Evolutionary conservation across 2,329 filamentous ascomycete species (phyloP), one percentile per base, ranked within the genome.

Genomic region (Botrytis pseudocinerea): DNA sequence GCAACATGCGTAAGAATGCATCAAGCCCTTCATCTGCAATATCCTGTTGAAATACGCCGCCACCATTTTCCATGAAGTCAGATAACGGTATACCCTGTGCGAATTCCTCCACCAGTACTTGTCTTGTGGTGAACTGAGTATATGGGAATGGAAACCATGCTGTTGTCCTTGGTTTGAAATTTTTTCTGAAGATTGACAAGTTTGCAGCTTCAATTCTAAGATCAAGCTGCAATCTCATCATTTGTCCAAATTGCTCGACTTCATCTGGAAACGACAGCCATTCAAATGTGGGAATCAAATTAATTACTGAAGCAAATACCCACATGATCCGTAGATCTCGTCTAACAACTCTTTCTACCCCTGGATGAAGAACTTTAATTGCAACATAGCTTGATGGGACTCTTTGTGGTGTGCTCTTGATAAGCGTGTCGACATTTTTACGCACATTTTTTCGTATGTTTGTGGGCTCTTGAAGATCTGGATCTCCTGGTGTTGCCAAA

Each of bases 81-180:
- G 94, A 90, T 3, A 99, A 85, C 0, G 96, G 95, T 40, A 99
- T 97, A 8, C 96, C 96, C 79, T 97, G 93, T 0, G 95, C 96
- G 80, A 95, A 99, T 80, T 99, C 96, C 80, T 99, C 96, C 16
- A 99, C 92, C 46, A 99, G 84, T 7, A 99, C 94, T 80, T 95
- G 92, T 51, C 96, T 90, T 0, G 96, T 98, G 0, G 94, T 97
- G 80, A 97, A 98, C 73, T 96, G 93, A 12, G 91, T 89, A 81
- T 98, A 98, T 0, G 96, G 95, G 79, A 93, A 97, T 1, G 96
- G 96, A 81, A 99, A 99, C 91, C 93, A 97, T n/a, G 94, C 95
- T 0, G 95, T 98, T 2, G 92, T 92, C 62, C 96, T 89, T 73
- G 94, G 88, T 78, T 92, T 93, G 85, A 99, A 99, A 81, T 98